These are phyloP conservation scores for Oryza glaberrima DNA, from an alignment of 176 grass and related monocot species.

Conservation along the genomic window DNA sequence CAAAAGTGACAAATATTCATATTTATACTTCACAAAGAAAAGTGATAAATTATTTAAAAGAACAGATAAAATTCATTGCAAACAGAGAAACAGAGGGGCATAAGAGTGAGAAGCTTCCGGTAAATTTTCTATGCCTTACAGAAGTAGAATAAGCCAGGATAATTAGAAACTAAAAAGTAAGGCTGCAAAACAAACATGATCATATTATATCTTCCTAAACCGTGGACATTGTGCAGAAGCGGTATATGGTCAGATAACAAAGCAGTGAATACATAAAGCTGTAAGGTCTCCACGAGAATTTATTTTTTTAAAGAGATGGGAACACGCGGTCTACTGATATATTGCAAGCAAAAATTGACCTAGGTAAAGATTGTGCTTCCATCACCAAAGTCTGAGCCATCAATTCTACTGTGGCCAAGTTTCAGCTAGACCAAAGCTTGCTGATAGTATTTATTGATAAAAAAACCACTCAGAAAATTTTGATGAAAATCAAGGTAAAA, in stretches of 20 bases:
- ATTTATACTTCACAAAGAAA: constrained; percentile 22
- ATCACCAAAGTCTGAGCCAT: not conserved
- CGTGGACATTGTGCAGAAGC: not conserved
- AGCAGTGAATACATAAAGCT: not conserved
- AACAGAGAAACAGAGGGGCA: constrained; percentile 16
- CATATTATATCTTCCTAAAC: not conserved
- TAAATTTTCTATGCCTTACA: constrained; percentile 21
- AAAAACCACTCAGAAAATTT: not conserved
- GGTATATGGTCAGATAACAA: constrained; percentile 12
- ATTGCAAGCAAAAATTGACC: not conserved
- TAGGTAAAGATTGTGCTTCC: not conserved
- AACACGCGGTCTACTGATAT: not conserved
- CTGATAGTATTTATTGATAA: constrained; percentile 3
- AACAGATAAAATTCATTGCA: not conserved
- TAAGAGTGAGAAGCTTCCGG: not conserved
- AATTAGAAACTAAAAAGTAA: not conserved
- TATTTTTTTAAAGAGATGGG: not conserved
- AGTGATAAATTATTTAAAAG: not conserved
- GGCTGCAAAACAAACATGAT: constrained; percentile 9
- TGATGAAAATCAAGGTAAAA: not conserved
- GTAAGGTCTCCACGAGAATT: constrained; percentile 2
- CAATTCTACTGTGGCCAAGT: not conserved
- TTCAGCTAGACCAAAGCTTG: not conserved
- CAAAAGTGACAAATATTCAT: constrained; percentile 27
- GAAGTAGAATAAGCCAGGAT: not conserved